Base-by-base conservation (phyloP, 768 basidiomycete genomes). In the Suillus hirtellus region DNA sequence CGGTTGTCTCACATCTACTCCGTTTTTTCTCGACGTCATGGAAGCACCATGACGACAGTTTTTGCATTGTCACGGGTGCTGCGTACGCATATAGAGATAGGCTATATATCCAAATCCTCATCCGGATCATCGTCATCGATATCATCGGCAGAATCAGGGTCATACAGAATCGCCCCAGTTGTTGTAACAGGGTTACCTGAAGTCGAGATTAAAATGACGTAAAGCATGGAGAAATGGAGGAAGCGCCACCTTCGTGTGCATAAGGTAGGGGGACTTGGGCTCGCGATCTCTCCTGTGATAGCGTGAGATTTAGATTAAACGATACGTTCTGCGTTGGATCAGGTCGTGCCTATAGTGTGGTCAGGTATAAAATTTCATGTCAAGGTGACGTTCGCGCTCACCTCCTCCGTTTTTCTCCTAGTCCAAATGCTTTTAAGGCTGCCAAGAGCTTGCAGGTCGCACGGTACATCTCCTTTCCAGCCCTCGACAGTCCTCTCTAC, bases 51-150 rank as follows among this genome's bases (percentile, higher is more conserved):
- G 42, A 12, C 27, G 8, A 27, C 17, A 42, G 40, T 42, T 58
- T 5, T 58, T 5, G 24, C 24, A 42, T 27, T 40, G 3, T 59
- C 10, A 12, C 55, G 1, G 7, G 37, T 47, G 21, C 31, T 37
- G 60, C 19, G 14, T 47, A 37, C 46, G 35, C 12, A 34, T n/a
- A 53, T 62, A 38, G 19, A 54, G 34, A 54, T 17, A 47, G 24
- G 34, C 55, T 74, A 95, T 63, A 95, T 90, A 69, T 96, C 92
- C 64, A 96, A 78, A 76, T 96, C 95, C 72, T 96, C 95, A 68
- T 97, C 95, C 24, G 95, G 95, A 79, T 97, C 95, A 61, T 96
- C 95, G 61, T 96, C 95, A 71, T 97, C 95, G 59, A 96, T 85
- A 67, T 97, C 95, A 70, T 97, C 95, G 34, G 91, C 94, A 34